Conservation (phyloP, 306 rosid genomes). For the Albizia julibrissin region DNA sequence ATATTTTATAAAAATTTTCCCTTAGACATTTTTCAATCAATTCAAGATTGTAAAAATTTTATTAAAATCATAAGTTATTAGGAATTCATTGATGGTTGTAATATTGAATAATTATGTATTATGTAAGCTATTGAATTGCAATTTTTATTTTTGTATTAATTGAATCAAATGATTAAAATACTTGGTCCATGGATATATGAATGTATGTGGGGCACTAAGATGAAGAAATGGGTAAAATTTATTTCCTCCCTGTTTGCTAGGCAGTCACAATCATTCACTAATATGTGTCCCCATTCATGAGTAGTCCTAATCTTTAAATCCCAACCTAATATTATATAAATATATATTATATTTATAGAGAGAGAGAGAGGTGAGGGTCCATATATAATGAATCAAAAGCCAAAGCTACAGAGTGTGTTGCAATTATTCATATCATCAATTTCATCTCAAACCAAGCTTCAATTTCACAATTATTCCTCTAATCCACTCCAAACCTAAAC, state of each 20-base stretch:
- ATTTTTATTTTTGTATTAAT: not conserved
- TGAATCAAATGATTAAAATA: not conserved
- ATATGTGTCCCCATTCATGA: not conserved
- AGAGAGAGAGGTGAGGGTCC: slow-evolving; percentile 40
- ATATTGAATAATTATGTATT: not conserved
- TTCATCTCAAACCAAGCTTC: slow-evolving; percentile 42
- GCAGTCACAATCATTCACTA: slow-evolving; percentile 7
- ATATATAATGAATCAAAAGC: slow-evolving; percentile 49
- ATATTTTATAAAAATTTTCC: no score
- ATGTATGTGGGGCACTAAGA: not conserved
- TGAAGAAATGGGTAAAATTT: not conserved
- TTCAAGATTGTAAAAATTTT: not conserved
- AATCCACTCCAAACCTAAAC: not conserved
- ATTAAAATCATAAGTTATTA: not conserved
- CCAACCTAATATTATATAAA: slow-evolving; percentile 35
- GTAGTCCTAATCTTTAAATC: not conserved
- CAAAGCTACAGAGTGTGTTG: slow-evolving; percentile 50
- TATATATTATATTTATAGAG: not conserved
- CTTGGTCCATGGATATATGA: not conserved
- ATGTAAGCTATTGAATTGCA: no score
- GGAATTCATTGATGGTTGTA: not conserved
- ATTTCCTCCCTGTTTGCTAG: not conserved
- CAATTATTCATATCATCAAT: slow-evolving; percentile 67
- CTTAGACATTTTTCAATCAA: not conserved
- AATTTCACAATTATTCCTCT: not conserved